phyloP scores from a whole-genome alignment of 23 red algal species.

The Chondrus crispus region DNA sequence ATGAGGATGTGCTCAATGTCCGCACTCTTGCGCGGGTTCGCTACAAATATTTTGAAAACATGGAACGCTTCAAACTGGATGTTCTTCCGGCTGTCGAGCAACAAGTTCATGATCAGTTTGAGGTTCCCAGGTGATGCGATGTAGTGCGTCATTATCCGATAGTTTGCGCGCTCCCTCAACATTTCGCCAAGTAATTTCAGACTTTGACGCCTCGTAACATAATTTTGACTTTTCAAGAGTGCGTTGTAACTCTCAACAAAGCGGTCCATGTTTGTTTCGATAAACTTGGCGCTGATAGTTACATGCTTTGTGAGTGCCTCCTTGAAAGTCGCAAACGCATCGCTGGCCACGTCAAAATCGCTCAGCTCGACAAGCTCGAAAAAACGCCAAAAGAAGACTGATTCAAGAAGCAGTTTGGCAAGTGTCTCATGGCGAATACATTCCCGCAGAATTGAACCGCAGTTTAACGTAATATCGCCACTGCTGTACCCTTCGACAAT shows the following conservation, averaged over 20 bases:
- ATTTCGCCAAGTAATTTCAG: conserved; percentile 93
- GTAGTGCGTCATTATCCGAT: conserved; percentile 92
- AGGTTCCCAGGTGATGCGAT: conserved; percentile 85
- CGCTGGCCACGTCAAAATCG: conserved; percentile 97
- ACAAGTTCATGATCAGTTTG: conserved; percentile 92
- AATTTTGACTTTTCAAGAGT: conserved; percentile 81
- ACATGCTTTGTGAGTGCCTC: conserved; percentile 81
- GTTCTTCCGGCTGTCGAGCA: conserved; percentile 85
- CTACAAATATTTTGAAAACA: conserved; percentile 99
- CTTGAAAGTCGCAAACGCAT: conserved; percentile 91
- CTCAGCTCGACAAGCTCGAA: conserved; percentile 76
- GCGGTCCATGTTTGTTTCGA: conserved; percentile 71
- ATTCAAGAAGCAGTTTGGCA: conserved; percentile 63
- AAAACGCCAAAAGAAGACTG: conserved; percentile 77
- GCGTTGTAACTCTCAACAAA: conserved; percentile 79
- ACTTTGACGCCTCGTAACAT: conserved; percentile 84
- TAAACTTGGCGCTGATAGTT: conserved; percentile 71
- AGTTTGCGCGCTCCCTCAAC: conserved; percentile 88
- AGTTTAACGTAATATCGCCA: conserved; percentile 75
- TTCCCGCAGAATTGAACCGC: conserved; percentile 91
- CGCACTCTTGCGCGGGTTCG: conserved; percentile 90
- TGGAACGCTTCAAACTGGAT: conserved; percentile 99
- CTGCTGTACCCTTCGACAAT: conserved; percentile 74
- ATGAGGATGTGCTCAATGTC: conserved; percentile 79
- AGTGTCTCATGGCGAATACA: conserved; percentile 75